Conservation (phyloP, 2,329 filamentous ascomycete genomes). For the Talaromyces rugulosus region DNA sequence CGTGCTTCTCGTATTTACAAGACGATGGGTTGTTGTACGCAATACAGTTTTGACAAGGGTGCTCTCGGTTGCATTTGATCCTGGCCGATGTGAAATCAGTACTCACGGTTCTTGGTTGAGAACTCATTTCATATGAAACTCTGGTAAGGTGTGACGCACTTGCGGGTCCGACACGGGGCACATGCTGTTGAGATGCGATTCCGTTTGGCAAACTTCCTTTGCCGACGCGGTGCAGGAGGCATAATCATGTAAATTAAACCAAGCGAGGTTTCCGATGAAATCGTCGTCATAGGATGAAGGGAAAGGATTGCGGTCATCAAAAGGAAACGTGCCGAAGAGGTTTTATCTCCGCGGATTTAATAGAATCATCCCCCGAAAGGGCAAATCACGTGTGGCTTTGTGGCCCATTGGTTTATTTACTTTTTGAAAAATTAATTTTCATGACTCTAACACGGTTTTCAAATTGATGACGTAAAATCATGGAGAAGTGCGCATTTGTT, state of each 20-base stretch:
- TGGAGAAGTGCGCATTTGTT: background rate
- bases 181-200: background rate
- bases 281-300: background rate
- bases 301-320: background rate
- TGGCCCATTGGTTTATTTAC: background rate
- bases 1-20: background rate
- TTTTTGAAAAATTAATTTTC: background rate
- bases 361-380: background rate
- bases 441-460: background rate
- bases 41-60: background rate
- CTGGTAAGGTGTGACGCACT: background rate
- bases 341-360: background rate
- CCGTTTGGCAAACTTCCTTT: background rate
- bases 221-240: background rate
- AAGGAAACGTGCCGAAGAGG: background rate
- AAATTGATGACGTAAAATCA: background rate
- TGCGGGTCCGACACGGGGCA: background rate
- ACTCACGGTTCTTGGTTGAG: background rate
- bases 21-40: background rate
- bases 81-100: background rate
- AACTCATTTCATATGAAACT: background rate
- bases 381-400: background rate
- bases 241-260: background rate
- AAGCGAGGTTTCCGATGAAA: background rate
- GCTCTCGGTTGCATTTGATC: background rate